A percentile compares a stretch with the other conserved stretches of the same genome.
These are phyloP conservation scores for Fusarium gaditjirri DNA, from an alignment of 2,329 filamentous ascomycete genomes.

Conservation along the genomic window DNA sequence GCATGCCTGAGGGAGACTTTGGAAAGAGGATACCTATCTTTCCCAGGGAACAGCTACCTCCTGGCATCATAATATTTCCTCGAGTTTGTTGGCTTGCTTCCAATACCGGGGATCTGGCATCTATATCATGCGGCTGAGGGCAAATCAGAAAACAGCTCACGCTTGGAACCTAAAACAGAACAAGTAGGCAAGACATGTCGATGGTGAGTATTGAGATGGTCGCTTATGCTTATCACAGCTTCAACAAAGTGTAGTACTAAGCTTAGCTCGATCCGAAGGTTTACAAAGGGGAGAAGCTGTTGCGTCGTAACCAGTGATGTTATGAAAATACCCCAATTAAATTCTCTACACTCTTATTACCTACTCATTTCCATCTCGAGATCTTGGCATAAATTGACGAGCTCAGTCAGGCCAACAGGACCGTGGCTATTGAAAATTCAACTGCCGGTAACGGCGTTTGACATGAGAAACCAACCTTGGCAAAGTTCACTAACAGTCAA, in stretches of 20 bases:
- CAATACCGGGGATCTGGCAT: not conserved
- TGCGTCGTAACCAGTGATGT: not conserved
- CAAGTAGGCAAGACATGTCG: not conserved
- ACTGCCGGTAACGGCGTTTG: conserved; percentile 9
- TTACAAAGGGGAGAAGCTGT: not conserved
- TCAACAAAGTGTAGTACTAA: not conserved
- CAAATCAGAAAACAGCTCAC: not conserved
- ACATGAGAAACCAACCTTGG: not conserved
- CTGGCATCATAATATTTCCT: not conserved
- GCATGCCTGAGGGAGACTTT: not conserved
- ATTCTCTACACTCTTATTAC: not conserved
- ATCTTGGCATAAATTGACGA: not conserved
- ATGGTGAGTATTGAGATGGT: not conserved
- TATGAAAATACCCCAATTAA: not conserved
- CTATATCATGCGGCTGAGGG: not conserved
- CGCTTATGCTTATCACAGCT: not conserved
- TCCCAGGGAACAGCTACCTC: not conserved
- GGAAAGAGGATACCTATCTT: not conserved
- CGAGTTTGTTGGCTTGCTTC: not conserved
- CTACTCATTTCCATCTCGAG: not conserved
- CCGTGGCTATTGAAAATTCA: conserved; percentile 38
- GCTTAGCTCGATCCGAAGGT: not conserved
- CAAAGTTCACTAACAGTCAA: not conserved
- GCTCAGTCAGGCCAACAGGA: conserved; percentile 29
- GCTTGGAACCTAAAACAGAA: not conserved